phyloP scores from a whole-genome alignment of 495 filamentous ascomycete species.

The Lasiosphaeriaceae sp. region DNA sequence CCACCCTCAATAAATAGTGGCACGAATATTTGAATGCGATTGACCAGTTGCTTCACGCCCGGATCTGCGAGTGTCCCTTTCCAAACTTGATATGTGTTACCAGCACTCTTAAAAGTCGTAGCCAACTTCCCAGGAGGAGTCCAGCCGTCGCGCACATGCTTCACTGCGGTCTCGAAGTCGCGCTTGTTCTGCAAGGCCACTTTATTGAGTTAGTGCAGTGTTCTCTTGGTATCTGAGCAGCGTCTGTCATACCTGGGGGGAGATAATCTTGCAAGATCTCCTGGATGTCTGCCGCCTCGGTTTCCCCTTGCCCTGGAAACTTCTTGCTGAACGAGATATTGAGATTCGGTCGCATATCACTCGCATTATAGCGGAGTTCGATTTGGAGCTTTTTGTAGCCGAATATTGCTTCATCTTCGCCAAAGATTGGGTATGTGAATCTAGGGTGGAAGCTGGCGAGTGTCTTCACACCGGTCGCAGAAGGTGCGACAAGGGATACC shows the following conservation, averaged over 20 bases:
- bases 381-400: slow-evolving; percentile 80
- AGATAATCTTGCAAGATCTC: slow-evolving; percentile 63
- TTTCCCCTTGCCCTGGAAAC: slow-evolving; percentile 68
- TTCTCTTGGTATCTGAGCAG: background rate
- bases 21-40: slow-evolving; percentile 77
- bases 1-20: slow-evolving; percentile 91
- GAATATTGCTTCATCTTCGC: slow-evolving; percentile 84
- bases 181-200: slow-evolving; percentile 59
- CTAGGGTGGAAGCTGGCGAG: slow-evolving; percentile 70
- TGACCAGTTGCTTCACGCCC: slow-evolving; percentile 59
- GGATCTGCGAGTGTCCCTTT: slow-evolving; percentile 47
- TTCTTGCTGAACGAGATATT: slow-evolving; percentile 68
- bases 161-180: slow-evolving; percentile 57
- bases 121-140: slow-evolving; percentile 50
- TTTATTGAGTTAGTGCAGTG: slow-evolving; percentile 27
- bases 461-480: slow-evolving; percentile 44
- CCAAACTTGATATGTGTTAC: slow-evolving; percentile 50
- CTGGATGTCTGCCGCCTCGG: slow-evolving; percentile 62
- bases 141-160: slow-evolving; percentile 54
- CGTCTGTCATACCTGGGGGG: slow-evolving; percentile 51
- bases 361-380: slow-evolving; percentile 71
- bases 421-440: slow-evolving; percentile 91
- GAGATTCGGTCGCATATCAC: slow-evolving; percentile 74
- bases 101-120: slow-evolving; percentile 33
- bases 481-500: slow-evolving; percentile 64